Conservation (phyloP, 2,329 filamentous ascomycete species). For the Xylaria sp. region DNA sequence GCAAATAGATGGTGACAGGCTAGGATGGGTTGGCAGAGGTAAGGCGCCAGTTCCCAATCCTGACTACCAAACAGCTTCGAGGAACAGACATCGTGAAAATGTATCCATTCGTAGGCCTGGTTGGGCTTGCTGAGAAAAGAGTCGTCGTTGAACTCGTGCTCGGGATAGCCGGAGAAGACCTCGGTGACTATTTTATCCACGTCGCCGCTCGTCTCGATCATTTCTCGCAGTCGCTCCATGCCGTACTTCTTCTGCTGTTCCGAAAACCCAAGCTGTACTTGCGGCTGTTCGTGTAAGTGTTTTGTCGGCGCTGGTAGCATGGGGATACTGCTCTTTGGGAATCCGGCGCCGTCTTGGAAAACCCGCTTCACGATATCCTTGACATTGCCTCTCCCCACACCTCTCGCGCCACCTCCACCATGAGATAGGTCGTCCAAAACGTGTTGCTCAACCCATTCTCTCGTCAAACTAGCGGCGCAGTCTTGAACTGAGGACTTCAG, state of each 20-base stretch:
- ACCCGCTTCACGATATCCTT: constrained; percentile 74
- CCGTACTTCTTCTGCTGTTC: constrained; percentile 68
- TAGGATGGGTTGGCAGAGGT: constrained; percentile 78
- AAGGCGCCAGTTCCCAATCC: constrained; percentile 87
- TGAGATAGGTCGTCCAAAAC: constrained; percentile 62
- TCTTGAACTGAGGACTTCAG: constrained; percentile 47
- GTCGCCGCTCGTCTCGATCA: constrained; percentile 75
- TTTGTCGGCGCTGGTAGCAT: constrained; percentile 39
- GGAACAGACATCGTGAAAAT: constrained; percentile 84
- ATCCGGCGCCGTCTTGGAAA: constrained; percentile 74
- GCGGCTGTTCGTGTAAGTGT: constrained; percentile 49
- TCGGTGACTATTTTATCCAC: constrained; percentile 74
- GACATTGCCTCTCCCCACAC: constrained; percentile 63
- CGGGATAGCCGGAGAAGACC: constrained; percentile 80
- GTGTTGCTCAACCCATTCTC: constrained; percentile 71
- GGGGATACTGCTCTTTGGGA: constrained; percentile 53
- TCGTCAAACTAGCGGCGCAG: constrained; percentile 52
- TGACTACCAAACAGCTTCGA: constrained; percentile 74
- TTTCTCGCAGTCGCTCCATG: constrained; percentile 66
- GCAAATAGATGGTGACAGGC: constrained; percentile 92
- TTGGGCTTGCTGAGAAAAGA: constrained; percentile 78
- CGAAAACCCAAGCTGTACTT: constrained; percentile 61
- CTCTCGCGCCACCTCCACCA: constrained; percentile 65
- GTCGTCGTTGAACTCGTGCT: constrained; percentile 88
- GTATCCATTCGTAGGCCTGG: constrained; percentile 82